These are phyloP conservation scores for Kurtzmaniella quercitrusa DNA, from an alignment of 1,139 yeast genomes.

Conservation along the genomic window DNA sequence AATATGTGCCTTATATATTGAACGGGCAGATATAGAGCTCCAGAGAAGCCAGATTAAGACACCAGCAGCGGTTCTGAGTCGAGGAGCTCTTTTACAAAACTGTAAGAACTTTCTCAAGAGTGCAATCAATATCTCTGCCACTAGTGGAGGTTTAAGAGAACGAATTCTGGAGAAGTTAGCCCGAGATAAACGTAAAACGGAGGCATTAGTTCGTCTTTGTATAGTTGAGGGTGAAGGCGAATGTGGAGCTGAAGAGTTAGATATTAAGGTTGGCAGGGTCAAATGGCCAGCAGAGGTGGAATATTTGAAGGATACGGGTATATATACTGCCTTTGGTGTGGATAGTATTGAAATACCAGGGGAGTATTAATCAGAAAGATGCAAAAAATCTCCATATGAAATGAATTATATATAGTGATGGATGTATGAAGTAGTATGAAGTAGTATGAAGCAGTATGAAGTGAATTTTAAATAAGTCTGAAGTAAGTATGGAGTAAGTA, in stretches of 20 bases:
- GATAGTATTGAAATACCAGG: constrained; percentile 8
- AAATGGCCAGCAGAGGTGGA: constrained; percentile 31
- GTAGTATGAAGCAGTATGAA: too few relatives aligned
- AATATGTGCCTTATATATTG: constrained; percentile 40
- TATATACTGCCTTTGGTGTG: constrained; percentile 22
- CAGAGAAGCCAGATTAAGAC: constrained; percentile 37
- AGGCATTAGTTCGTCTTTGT: constrained; percentile 45
- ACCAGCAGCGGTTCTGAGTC: constrained; percentile 27
- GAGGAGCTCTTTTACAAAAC: constrained; percentile 30
- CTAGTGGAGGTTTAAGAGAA: constrained; percentile 51
- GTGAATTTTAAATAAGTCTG: neutral
- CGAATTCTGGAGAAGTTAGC: constrained; percentile 37
- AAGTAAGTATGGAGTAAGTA: neutral
- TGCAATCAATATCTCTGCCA: constrained; percentile 43
- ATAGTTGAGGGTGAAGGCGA: constrained; percentile 41
- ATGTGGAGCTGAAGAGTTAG: constrained; percentile 29
- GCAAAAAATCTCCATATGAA: too few relatives aligned
- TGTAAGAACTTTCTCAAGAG: constrained; percentile 40
- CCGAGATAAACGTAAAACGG: constrained; percentile 39
- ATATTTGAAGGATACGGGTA: constrained; percentile 22
- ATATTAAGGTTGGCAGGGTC: constrained; percentile 30
- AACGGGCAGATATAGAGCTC: constrained; percentile 51
- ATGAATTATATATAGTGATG: too few relatives aligned
- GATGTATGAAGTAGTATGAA: too few relatives aligned
- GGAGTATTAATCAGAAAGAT: neutral